Conservation (phyloP, 768 basidiomycete species). For the Rhodotorula babjevae region DNA sequence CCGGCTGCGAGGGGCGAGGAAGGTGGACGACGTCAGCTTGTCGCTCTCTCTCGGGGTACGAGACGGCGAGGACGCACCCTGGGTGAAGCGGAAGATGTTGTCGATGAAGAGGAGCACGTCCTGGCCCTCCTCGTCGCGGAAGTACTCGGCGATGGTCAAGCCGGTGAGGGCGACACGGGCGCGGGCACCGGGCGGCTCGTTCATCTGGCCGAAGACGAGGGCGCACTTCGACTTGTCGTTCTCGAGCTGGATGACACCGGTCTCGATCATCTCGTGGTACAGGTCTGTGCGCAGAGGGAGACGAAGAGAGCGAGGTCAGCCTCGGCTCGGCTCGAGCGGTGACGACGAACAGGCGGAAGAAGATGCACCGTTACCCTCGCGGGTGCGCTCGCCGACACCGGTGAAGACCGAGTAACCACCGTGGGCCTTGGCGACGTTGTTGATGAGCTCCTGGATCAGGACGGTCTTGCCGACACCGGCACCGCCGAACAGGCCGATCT, state of each 20-base stretch:
- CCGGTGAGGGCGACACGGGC: constrained; percentile 99
- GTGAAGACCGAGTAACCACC: constrained; percentile 87
- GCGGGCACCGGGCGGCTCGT: constrained; percentile 99
- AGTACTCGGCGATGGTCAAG: constrained; percentile 99
- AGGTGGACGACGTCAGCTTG: background rate
- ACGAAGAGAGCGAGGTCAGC: background rate
- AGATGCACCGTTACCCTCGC: constrained; percentile 86
- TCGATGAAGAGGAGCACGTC: constrained; percentile 99
- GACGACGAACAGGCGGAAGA: too few species aligned
- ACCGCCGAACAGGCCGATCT: constrained; percentile 99
- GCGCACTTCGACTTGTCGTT: constrained; percentile 98
- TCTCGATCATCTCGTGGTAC: constrained; percentile 99
- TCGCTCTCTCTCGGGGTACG: too few species aligned
- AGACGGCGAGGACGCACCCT: constrained; percentile 47
- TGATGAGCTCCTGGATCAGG: constrained; percentile 92
- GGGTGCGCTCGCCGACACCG: constrained; percentile 99
- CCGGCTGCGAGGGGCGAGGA: constrained; percentile 57
- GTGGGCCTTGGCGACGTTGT: constrained; percentile 99
- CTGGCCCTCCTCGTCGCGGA: constrained; percentile 99
- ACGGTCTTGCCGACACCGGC: constrained; percentile 99
- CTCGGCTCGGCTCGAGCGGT: too few species aligned
- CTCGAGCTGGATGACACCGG: constrained; percentile 99
- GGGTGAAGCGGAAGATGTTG: constrained; percentile 99
- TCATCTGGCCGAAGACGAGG: constrained; percentile 99
- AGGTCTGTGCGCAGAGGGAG: constrained; percentile 51